Base-by-base conservation (phyloP, 108 stramenopile species). In the Pseudonitzschia multiseries region DNA sequence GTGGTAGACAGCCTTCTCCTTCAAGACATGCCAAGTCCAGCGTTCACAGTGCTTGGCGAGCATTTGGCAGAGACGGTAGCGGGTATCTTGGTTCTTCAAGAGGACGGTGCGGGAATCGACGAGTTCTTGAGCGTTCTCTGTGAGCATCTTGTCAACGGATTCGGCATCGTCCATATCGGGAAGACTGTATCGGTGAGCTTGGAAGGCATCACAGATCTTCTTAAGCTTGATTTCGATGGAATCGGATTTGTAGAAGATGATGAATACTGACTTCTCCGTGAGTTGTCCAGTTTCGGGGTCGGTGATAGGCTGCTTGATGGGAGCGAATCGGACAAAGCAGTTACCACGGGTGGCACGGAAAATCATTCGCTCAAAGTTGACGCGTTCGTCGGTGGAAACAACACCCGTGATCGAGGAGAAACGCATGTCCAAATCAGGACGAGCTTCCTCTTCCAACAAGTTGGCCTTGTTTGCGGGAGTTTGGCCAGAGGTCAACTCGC, bases 201-300 rank as follows among this genome's bases (percentile, higher is more conserved):
- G 71, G 77, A 98, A 98, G n/a, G 97, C 97, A 65, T 96, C 96
- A 73, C 98, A 98, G 71, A 99, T 97, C 87, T 95, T 96, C 87
- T 96, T 96, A 50, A 99, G 80, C 87, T 98, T 98, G 66, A 81
- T 68, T 79, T 97, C 97, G 71, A 99, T 97, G 65, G 84, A 72
- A 51, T 84, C 81, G 17, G 86, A 89, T 79, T 98, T 98, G 95
- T 88, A 99, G 73, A 99, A 99, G 76, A 98, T 88, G 65, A 98
- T 96, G 78, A 98, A 99, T 52, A 98, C 97, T 53, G 84, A 89
- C 88, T 98, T 98, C 69, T 95, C 87, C 20, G 89, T 70, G 21
- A 88, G 72, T 26, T 80, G 64, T 33, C 96, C 96, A 33, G 93
- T 85, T 31, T 89, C 82, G 10, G 93, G 93, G 72, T 96, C 93